Evolutionary conservation across 208 protist species (phyloP).

Genomic region (Wallacemonas sp.): DNA sequence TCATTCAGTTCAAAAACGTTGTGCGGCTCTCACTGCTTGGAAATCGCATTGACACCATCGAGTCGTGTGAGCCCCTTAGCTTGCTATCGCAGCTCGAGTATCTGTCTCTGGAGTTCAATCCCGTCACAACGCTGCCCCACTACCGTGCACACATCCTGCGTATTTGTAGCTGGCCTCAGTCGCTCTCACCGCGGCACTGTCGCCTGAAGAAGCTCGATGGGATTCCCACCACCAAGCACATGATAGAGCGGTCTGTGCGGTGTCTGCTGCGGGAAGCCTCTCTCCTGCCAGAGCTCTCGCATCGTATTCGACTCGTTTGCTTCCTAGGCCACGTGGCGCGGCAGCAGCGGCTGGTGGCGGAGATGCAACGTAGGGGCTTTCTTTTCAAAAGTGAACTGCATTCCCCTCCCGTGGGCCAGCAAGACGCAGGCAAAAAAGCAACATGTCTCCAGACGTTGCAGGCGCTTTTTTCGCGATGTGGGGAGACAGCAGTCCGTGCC

Average conservation of each 20-base stretch:
- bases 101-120: slow-evolving; percentile 85
- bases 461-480: slow-evolving; percentile 44
- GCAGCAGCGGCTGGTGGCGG: slow-evolving; percentile 45
- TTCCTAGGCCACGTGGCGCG: slow-evolving; percentile 59
- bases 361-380: slow-evolving; percentile 53
- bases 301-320: slow-evolving; percentile 54
- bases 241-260: slow-evolving; percentile 41
- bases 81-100: slow-evolving; percentile 69
- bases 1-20: slow-evolving; percentile 82
- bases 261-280: slow-evolving; percentile 62
- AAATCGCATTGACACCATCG: slow-evolving; percentile 72
- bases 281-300: slow-evolving; percentile 62
- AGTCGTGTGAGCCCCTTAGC: slow-evolving; percentile 78
- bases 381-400: slow-evolving; percentile 35
- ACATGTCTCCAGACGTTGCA: slow-evolving; percentile 21
- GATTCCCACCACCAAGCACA: slow-evolving; percentile 27
- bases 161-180: slow-evolving; percentile 72
- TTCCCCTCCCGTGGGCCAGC: too few species aligned
- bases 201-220: slow-evolving; percentile 77
- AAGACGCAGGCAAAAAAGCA: too few species aligned
- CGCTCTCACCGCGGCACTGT: slow-evolving; percentile 46
- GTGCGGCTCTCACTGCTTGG: slow-evolving; percentile 77
- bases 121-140: slow-evolving; percentile 70
- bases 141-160: slow-evolving; percentile 83
- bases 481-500: slow-evolving; percentile 30